Evolutionary conservation across 192 early-diverging fungal species (phyloP).

Genomic region (Entomortierella parvispora): DNA sequence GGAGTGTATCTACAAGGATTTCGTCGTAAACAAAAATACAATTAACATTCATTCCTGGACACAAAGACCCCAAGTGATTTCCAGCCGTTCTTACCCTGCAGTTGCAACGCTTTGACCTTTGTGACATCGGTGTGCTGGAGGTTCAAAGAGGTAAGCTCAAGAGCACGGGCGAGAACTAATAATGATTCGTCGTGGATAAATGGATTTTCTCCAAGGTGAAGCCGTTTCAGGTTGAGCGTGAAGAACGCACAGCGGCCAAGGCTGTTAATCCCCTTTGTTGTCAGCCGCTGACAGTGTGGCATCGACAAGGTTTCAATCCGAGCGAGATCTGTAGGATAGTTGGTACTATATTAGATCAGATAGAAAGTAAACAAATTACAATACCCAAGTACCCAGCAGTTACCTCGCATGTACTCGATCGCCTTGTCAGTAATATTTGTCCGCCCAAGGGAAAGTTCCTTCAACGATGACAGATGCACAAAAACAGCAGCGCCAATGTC

Average conservation of each 20-base stretch:
- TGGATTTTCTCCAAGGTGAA: slow-evolving; percentile 32
- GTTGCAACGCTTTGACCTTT: slow-evolving; percentile 2
- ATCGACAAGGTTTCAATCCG: slow-evolving; percentile 34
- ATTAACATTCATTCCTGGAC: background rate
- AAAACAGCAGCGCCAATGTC: slow-evolving; percentile 54
- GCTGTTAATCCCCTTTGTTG: slow-evolving; percentile 13
- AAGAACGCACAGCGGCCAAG: slow-evolving; percentile 38
- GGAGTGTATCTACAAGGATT: slow-evolving; percentile 19
- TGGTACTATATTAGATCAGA: background rate
- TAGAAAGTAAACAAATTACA: background rate
- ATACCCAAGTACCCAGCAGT: slow-evolving; percentile 5
- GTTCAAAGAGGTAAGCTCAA: slow-evolving; percentile 45
- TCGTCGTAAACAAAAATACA: background rate
- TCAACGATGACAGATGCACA: slow-evolving; percentile 39
- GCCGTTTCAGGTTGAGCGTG: slow-evolving; percentile 28
- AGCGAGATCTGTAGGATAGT: slow-evolving; percentile 16
- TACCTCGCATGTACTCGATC: slow-evolving; percentile 52
- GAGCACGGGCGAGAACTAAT: slow-evolving; percentile 19
- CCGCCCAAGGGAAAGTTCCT: slow-evolving; percentile 57
- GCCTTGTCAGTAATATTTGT: slow-evolving; percentile 54
- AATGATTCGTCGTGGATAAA: slow-evolving; percentile 47
- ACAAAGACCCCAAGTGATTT: background rate
- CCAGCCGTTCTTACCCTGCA: slow-evolving; percentile 27
- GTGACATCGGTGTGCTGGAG: slow-evolving; percentile 55
- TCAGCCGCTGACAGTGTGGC: slow-evolving; percentile 22